Conservation (phyloP, 2,329 filamentous ascomycete species). For the Leptographium galeiforme region DNA sequence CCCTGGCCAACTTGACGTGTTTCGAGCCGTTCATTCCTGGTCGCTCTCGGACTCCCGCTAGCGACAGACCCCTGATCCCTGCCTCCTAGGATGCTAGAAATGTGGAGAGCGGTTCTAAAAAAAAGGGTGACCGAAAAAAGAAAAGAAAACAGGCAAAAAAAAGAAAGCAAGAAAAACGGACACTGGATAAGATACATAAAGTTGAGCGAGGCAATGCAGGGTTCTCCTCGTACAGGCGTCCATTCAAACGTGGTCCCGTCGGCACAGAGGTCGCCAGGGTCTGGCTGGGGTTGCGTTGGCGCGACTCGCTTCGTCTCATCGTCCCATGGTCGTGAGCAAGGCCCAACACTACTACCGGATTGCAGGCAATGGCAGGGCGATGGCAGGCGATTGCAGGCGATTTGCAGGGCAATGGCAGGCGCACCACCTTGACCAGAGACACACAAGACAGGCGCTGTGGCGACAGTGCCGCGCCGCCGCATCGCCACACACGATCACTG, state of each 20-base stretch:
- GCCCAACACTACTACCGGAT: too few relatives aligned
- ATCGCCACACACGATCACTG: neutral
- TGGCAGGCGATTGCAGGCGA: too few relatives aligned
- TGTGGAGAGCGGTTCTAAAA: neutral
- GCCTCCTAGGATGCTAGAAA: neutral
- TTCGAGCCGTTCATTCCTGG: conserved; percentile 5
- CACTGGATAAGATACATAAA: too few relatives aligned
- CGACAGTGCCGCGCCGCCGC: neutral
- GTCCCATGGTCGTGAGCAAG: too few relatives aligned
- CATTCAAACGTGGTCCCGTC: too few relatives aligned
- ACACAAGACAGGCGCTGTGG: neutral
- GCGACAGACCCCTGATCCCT: conserved; percentile 7
- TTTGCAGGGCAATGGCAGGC: too few relatives aligned
- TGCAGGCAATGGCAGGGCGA: too few relatives aligned
- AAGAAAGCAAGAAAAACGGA: neutral
- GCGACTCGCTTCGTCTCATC: too few relatives aligned
- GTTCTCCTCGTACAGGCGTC: too few relatives aligned
- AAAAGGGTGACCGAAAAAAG: neutral
- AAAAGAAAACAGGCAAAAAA: neutral
- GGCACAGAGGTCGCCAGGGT: too few relatives aligned
- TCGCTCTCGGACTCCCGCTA: conserved; percentile 6
- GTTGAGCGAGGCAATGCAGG: too few relatives aligned
- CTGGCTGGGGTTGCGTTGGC: too few relatives aligned
- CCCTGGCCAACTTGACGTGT: conserved; percentile 1
- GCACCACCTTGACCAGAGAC: neutral